Conservation (phyloP, 1,284 basidiomycete genomes). For the Tausonia pullulans region DNA sequence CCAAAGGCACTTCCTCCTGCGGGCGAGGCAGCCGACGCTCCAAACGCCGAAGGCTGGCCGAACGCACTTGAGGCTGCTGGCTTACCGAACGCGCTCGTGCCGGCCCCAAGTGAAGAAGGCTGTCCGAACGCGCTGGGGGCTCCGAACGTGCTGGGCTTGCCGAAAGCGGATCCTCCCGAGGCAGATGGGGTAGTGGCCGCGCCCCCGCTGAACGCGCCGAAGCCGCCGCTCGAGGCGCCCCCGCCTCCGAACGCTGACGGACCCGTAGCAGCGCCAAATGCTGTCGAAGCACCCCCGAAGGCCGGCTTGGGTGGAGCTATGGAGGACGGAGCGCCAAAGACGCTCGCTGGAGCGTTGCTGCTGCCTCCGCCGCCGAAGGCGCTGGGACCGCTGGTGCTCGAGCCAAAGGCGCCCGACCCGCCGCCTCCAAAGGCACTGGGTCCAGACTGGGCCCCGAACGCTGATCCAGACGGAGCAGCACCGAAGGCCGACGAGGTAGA, state of each 20-base stretch:
- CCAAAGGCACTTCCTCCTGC: conserved; percentile 6
- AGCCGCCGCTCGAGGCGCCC: too few relatives aligned
- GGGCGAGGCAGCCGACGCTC: not conserved
- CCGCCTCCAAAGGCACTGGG: conserved; percentile 1
- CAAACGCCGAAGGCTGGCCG: conserved; percentile 2
- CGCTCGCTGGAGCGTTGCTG: too few relatives aligned
- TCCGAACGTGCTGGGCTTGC: not conserved
- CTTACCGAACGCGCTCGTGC: conserved; percentile 8
- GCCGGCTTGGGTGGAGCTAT: too few relatives aligned
- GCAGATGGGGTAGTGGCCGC: not conserved
- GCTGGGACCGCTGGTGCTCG: too few relatives aligned
- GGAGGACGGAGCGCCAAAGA: too few relatives aligned
- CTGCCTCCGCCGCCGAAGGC: too few relatives aligned
- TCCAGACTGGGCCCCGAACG: not conserved
- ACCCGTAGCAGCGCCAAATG: too few relatives aligned
- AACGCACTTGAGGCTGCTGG: not conserved
- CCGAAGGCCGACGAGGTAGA: not conserved
- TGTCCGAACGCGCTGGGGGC: conserved; percentile 3
- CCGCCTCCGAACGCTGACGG: too few relatives aligned
- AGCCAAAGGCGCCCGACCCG: not conserved
- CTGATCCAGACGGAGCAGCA: not conserved
- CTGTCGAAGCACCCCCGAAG: too few relatives aligned
- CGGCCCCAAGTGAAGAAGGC: not conserved
- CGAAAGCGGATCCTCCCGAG: not conserved
- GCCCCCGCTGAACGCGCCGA: too few relatives aligned